These are phyloP conservation scores for Thuidium tamariscinum DNA, from an alignment of 225 moss, liverwort and hornwort genomes.

Conservation along the genomic window DNA sequence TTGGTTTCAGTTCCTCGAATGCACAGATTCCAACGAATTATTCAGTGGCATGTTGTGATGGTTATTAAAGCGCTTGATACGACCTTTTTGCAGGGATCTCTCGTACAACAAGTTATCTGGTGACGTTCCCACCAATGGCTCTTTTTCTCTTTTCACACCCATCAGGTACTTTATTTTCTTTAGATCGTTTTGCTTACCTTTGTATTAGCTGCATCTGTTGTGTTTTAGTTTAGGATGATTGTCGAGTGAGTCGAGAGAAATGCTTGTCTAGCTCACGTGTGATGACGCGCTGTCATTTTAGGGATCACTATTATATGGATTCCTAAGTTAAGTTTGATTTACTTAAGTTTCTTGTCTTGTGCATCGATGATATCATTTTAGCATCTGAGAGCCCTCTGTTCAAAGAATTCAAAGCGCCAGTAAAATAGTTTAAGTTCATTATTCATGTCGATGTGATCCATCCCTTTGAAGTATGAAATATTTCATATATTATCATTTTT, in stretches of 20 bases:
- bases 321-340: not conserved
- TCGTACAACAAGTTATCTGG: slow-evolving; percentile 81
- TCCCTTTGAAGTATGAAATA: not conserved
- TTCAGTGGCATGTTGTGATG: not conserved
- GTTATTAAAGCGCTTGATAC: not conserved
- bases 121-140: slow-evolving; percentile 79
- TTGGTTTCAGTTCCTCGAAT: not conserved
- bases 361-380: not conserved
- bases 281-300: not conserved
- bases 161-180: slow-evolving; percentile 53
- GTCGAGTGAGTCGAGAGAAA: not conserved
- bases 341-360: not conserved
- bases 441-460: not conserved
- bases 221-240: not conserved
- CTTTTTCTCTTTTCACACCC: slow-evolving; percentile 84
- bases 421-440: not conserved
- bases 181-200: not conserved
- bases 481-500: not conserved
- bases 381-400: not conserved
- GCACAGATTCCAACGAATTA: not conserved
- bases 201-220: not conserved
- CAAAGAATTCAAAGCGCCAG: not conserved
- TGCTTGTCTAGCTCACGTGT: not conserved
- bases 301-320: not conserved
- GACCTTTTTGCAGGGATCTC: slow-evolving; percentile 65